Evolutionary conservation across 106 monocot genomes (phyloP), one percentile per base, ranked within the genome.

Genomic region (Hemerocallis citrina): DNA sequence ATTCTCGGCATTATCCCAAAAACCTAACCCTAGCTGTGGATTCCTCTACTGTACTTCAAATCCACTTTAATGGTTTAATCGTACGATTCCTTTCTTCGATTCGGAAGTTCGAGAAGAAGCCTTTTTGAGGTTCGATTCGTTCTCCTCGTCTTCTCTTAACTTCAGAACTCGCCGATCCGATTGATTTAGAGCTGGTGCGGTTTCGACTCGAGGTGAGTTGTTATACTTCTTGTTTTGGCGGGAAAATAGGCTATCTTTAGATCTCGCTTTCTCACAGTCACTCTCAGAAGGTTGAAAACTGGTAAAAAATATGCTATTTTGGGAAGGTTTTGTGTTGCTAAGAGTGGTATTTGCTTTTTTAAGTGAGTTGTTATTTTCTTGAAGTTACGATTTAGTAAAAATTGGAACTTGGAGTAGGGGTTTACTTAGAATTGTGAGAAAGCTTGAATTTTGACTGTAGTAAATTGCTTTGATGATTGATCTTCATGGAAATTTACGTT

Each of bases 61-160:
- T 45, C n/a, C 16, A 19, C 35, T 32, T 57, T 57, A 57, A 19
- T 56, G 57, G 57, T 19, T 33, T 57, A 21, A 37, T 35, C 19
- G 35, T 34, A 22, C 57, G 22, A 57, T 57, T 34, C 34, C 36
- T 57, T 34, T 19, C 57, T 34, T 57, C 7, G 57, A 57, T 36
- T 23, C 22, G 57, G 12, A 7, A 3, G 11, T 35, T 1, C 19
- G 7, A 35, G 7, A 33, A n/a, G n/a, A n/a, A n/a, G n/a, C n/a
- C n/a, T n/a, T n/a, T n/a, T n/a, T n/a, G n/a, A 27, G 50, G 6
- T 7, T 45, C 16, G 16, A 1, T 17, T n/a, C 4, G n/a, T 16
- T 16, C 20, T 1, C 29, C 7, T 2, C 4, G 29, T 2, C 13
- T 13, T 13, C 21, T 29, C 13, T 34, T 1, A 35, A 12, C 6